Evolutionary conservation across 345 rosid species (phyloP).

Genomic region (Crucihimalaya himalaica): DNA sequence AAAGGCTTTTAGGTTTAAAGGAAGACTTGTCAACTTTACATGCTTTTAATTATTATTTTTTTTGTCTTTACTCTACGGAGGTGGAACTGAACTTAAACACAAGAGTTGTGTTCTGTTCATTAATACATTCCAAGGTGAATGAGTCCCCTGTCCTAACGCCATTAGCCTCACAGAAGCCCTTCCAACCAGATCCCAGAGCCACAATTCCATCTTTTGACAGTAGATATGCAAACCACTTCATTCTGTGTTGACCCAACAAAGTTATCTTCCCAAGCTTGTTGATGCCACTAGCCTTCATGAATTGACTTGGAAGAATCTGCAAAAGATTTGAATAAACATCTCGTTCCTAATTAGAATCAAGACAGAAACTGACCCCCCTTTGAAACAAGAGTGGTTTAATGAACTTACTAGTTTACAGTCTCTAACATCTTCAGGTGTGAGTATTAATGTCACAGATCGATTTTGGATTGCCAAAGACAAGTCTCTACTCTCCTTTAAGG

Average conservation of each 20-base stretch:
- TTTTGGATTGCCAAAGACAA: background rate
- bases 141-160: background rate
- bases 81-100: background rate
- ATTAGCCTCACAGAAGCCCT: slow-evolving; percentile 2
- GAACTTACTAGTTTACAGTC: slow-evolving; percentile 4
- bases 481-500: background rate
- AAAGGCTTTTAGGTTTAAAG: background rate
- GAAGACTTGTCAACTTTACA: background rate
- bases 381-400: background rate
- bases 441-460: background rate
- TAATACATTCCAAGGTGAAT: background rate
- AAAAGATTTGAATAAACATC: background rate
- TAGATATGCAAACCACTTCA: background rate
- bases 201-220: background rate
- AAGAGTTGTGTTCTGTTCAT: background rate
- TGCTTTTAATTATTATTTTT: background rate
- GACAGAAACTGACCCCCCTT: background rate
- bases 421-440: background rate
- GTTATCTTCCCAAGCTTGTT: slow-evolving; percentile 4
- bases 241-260: background rate
- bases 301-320: slow-evolving; percentile 7
- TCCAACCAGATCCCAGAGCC: slow-evolving; percentile 1
- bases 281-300: slow-evolving; percentile 9
- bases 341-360: background rate
- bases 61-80: background rate